Evolutionary conservation across 257 asterid species (phyloP).

Genomic region (Lavandula angustifolia): DNA sequence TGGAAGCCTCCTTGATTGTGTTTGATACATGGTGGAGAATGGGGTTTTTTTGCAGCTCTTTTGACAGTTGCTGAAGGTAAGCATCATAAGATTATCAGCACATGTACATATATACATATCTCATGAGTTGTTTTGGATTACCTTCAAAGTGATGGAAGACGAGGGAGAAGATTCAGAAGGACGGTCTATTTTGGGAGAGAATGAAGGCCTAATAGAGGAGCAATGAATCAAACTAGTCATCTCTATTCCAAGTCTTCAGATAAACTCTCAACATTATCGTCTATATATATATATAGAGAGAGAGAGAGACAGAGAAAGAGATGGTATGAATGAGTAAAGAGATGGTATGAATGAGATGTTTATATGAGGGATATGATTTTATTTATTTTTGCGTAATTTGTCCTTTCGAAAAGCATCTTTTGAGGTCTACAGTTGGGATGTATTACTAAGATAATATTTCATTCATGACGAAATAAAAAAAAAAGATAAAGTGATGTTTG

Average conservation of each 20-base stretch:
- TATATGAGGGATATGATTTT: too few relatives aligned
- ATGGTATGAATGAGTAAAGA: too few relatives aligned
- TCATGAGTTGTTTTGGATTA: background rate
- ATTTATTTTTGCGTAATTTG: too few relatives aligned
- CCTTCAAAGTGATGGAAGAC: slow-evolving; percentile 35
- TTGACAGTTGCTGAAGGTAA: slow-evolving; percentile 39
- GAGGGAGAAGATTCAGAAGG: slow-evolving; percentile 19
- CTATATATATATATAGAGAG: background rate
- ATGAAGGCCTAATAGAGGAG: slow-evolving; percentile 31
- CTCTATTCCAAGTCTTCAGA: background rate
- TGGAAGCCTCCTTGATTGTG: slow-evolving; percentile 37
- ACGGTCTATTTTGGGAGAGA: slow-evolving; percentile 3
- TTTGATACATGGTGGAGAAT: slow-evolving; percentile 25
- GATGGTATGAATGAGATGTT: too few relatives aligned
- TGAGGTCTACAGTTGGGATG: too few relatives aligned
- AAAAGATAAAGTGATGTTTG: too few relatives aligned
- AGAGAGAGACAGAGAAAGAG: background rate
- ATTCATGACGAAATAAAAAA: too few relatives aligned
- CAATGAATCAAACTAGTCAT: slow-evolving; percentile 28
- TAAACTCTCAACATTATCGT: background rate
- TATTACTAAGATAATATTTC: too few relatives aligned
- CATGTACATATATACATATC: background rate
- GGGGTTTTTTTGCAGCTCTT: slow-evolving; percentile 36
- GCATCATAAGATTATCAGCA: slow-evolving; percentile 11
- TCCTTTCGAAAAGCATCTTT: too few relatives aligned